phyloP scores from a whole-genome alignment of 768 basidiomycete species.

The Hypholoma fasciculare region DNA sequence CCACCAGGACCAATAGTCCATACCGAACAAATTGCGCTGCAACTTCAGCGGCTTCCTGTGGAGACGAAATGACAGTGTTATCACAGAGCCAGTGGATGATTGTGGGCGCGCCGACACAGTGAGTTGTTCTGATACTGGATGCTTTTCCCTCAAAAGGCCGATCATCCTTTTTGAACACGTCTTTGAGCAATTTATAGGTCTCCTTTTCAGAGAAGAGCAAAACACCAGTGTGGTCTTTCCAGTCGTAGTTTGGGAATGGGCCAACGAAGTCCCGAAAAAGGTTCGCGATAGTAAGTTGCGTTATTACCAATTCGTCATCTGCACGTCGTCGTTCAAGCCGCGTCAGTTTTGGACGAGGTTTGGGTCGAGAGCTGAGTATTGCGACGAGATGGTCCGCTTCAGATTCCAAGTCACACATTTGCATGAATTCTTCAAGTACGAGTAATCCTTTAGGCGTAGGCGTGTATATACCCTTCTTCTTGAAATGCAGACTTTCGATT shows the following conservation, averaged over 20 bases:
- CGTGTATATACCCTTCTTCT: conserved; percentile 4
- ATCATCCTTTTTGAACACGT: not conserved
- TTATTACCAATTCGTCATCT: conserved; percentile 10
- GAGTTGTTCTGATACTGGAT: conserved; percentile 2
- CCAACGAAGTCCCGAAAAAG: conserved; percentile 5
- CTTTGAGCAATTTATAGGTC: not conserved
- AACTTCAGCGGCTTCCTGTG: conserved; percentile 10
- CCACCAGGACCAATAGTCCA: conserved; percentile 4
- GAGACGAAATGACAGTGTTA: conserved; percentile 1
- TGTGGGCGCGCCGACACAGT: conserved; percentile 5
- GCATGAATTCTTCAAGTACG: conserved; percentile 8
- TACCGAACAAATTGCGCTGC: conserved; percentile 13
- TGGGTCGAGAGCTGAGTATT: conserved; percentile 1
- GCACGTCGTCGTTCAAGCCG: conserved; percentile 3
- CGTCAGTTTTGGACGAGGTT: conserved; percentile 5
- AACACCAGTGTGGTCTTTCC: not conserved
- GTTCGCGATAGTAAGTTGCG: conserved; percentile 3
- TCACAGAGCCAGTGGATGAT: conserved; percentile 6
- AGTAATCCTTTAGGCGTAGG: conserved; percentile 7
- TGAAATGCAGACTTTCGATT: not conserved
- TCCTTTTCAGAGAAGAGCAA: not conserved
- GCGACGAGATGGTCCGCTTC: conserved; percentile 12
- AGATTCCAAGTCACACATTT: conserved; percentile 2
- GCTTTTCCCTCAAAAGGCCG: conserved; percentile 6
- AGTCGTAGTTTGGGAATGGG: conserved; percentile 2